Evolutionary conservation across 169 alveolate species (phyloP).

Genomic region (Babesia ovis): DNA sequence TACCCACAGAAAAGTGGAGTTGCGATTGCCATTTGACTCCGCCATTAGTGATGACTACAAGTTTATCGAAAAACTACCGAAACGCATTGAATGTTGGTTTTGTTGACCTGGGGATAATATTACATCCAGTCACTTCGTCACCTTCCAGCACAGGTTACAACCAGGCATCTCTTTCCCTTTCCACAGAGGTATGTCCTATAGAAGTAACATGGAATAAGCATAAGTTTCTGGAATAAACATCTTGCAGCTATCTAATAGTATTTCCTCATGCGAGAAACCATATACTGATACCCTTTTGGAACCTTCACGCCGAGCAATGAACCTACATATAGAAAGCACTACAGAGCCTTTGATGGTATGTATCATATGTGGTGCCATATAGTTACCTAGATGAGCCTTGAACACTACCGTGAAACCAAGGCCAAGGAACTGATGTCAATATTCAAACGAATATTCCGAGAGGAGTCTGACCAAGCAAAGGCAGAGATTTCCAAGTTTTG

Average conservation of each 20-base stretch:
- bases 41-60: slow-evolving; percentile 8
- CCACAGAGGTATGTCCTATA: slow-evolving; percentile 8
- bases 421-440: slow-evolving; percentile 22
- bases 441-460: slow-evolving; percentile 34
- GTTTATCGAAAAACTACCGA: slow-evolving; percentile 7
- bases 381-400: slow-evolving; percentile 18
- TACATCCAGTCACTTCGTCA: slow-evolving; percentile 1
- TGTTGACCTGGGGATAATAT: background rate
- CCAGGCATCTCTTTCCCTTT: slow-evolving; percentile 26
- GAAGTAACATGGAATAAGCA: background rate
- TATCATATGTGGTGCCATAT: background rate
- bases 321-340: slow-evolving; percentile 10
- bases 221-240: no score
- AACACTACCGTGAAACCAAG: slow-evolving; percentile 40
- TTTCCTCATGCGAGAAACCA: slow-evolving; percentile 27
- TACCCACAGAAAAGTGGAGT: slow-evolving; percentile 7
- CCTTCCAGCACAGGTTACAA: slow-evolving; percentile 18
- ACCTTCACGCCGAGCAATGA: slow-evolving; percentile 15
- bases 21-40: background rate
- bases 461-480: slow-evolving; percentile 47
- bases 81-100: slow-evolving; percentile 17
- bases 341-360: slow-evolving; percentile 47
- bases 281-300: slow-evolving; percentile 8
- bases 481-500: slow-evolving; percentile 36
- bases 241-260: slow-evolving; percentile 14